phyloP scores from a whole-genome alignment of 1,284 basidiomycete genomes.

The Athelia sp. region DNA sequence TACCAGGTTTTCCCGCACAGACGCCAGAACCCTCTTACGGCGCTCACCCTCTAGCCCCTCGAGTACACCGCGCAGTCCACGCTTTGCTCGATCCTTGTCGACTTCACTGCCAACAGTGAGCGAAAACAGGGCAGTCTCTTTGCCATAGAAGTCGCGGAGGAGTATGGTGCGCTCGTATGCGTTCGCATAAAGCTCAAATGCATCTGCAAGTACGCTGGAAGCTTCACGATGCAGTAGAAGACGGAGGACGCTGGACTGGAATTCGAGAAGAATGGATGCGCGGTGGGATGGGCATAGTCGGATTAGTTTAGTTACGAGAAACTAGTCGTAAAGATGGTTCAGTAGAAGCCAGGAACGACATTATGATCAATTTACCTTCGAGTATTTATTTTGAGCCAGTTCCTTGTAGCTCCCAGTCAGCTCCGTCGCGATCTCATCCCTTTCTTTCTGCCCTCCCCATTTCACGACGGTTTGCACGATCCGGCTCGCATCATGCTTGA shows the following conservation, averaged over 20 bases:
- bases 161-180: slow-evolving; percentile 77
- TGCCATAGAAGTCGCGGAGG: slow-evolving; percentile 84
- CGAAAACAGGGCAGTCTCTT: slow-evolving; percentile 75
- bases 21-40: slow-evolving; percentile 57
- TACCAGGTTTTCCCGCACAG: slow-evolving; percentile 68
- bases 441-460: slow-evolving; percentile 72
- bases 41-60: slow-evolving; percentile 61
- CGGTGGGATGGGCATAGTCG: slow-evolving; percentile 73
- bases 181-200: slow-evolving; percentile 82
- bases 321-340: slow-evolving; percentile 38
- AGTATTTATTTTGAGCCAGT: slow-evolving; percentile 83
- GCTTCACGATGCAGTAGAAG: slow-evolving; percentile 82
- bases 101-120: slow-evolving; percentile 46
- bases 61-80: slow-evolving; percentile 63
- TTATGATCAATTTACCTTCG: slow-evolving; percentile 52
- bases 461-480: slow-evolving; percentile 86
- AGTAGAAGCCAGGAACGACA: neutral
- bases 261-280: slow-evolving; percentile 67
- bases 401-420: slow-evolving; percentile 75
- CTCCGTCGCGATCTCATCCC: slow-evolving; percentile 76
- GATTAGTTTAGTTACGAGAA: slow-evolving; percentile 81
- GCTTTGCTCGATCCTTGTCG: slow-evolving; percentile 59
- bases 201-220: slow-evolving; percentile 75
- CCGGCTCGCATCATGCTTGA: slow-evolving; percentile 87
- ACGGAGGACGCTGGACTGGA: slow-evolving; percentile 67